These are phyloP conservation scores for Fusarium haematococcum DNA, from an alignment of 2,329 filamentous ascomycete species.

Conservation along the genomic window DNA sequence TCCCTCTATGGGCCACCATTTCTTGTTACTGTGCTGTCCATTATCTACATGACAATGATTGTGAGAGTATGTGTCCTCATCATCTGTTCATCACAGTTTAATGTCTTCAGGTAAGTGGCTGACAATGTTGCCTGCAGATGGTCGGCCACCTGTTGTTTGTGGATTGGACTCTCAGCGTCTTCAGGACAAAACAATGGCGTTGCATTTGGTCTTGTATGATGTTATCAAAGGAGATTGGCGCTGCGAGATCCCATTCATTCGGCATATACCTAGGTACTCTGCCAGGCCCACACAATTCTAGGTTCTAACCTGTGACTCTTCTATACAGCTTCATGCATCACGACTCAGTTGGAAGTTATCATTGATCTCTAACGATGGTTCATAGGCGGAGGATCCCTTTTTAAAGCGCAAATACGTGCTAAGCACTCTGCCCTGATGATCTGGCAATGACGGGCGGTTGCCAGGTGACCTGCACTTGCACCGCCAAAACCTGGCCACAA, in stretches of 20 bases:
- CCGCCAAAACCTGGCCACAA: neutral
- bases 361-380: neutral
- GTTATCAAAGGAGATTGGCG: neutral
- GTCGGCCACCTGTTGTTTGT: neutral
- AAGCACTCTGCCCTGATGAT: neutral
- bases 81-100: neutral
- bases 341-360: neutral
- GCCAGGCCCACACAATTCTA: neutral
- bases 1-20: conserved; percentile 26
- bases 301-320: neutral
- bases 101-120: neutral
- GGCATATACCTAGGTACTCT: neutral
- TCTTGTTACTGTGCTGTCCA: neutral
- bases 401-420: neutral
- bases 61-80: neutral
- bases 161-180: neutral
- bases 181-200: neutral
- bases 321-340: neutral
- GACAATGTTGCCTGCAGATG: neutral
- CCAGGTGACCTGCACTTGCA: conserved; percentile 40
- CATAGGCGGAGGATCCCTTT: neutral
- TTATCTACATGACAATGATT: neutral
- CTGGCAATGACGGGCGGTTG: conserved; percentile 11
- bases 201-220: neutral
- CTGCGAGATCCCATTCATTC: neutral